Conservation (phyloP, 257 asterid genomes). For the Ballota nigra region DNA sequence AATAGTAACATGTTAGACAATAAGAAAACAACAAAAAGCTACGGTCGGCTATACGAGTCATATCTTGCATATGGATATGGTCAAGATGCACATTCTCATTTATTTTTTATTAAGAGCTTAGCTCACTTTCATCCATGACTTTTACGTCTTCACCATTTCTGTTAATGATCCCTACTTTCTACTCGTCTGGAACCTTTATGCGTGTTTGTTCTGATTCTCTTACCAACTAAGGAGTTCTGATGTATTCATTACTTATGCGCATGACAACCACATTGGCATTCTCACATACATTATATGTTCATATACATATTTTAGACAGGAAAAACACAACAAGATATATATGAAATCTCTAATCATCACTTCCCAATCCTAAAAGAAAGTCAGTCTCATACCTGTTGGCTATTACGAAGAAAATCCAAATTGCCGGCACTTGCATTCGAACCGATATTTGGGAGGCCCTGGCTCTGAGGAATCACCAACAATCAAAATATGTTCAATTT, state of each 20-base stretch:
- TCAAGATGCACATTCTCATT: background rate
- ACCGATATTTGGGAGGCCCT: constrained; percentile 80
- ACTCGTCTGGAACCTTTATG: background rate
- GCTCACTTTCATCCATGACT: background rate
- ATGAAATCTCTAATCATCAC: constrained; percentile 2
- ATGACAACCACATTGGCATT: background rate
- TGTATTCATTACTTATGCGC: background rate
- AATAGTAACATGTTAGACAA: background rate
- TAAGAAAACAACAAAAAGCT: background rate
- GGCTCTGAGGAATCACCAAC: constrained; percentile 26
- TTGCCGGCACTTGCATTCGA: constrained; percentile 66
- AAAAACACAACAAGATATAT: constrained; percentile 1
- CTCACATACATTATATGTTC: background rate
- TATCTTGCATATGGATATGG: background rate
- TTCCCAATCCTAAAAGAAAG: constrained; percentile 3
- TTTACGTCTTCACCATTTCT: background rate
- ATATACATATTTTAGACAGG: background rate
- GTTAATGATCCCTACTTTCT: background rate
- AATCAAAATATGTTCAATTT: background rate
- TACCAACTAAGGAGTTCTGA: background rate
- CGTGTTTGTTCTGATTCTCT: background rate
- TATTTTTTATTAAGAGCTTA: background rate
- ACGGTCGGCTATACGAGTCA: background rate
- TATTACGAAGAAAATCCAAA: constrained; percentile 79
- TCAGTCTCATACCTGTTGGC: constrained; percentile 66